Evolutionary conservation across 1,139 yeast species (phyloP).

Genomic region (Kurtzmaniella quercitrusa): DNA sequence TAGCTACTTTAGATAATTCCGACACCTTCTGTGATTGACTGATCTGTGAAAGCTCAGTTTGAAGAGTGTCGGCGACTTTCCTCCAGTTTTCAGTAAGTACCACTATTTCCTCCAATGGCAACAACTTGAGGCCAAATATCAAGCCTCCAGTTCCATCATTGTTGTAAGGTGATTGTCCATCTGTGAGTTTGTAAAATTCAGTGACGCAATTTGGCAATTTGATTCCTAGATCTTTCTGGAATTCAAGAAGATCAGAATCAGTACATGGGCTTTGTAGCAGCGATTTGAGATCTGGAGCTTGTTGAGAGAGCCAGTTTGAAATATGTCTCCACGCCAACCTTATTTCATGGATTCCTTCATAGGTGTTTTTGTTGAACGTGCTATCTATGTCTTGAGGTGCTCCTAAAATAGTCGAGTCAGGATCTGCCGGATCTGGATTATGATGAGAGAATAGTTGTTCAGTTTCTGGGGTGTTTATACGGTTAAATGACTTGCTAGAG

Average conservation of each 20-base stretch:
- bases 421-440: neutral
- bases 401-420: neutral
- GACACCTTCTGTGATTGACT: constrained; percentile 17
- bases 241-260: constrained; percentile 53
- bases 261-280: constrained; percentile 65
- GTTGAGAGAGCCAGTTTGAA: constrained; percentile 53
- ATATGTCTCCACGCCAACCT: constrained; percentile 69
- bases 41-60: constrained; percentile 23
- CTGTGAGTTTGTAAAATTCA: constrained; percentile 59
- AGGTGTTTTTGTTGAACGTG: constrained; percentile 7
- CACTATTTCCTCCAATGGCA: constrained; percentile 62
- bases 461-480: constrained; percentile 39
- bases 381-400: constrained; percentile 1
- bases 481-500: constrained; percentile 45
- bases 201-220: constrained; percentile 56
- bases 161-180: constrained; percentile 56
- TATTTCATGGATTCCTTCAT: constrained; percentile 59
- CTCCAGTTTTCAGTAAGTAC: constrained; percentile 67
- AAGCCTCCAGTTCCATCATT: constrained; percentile 55
- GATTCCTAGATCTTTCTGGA: constrained; percentile 59
- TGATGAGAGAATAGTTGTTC: constrained; percentile 32
- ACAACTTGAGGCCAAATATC: constrained; percentile 57
- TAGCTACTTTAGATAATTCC: constrained; percentile 23
- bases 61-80: constrained; percentile 49
- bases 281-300: constrained; percentile 53